Percentiles rank a stretch among this genome's conserved stretches.
Conservation (phyloP, 768 basidiomycete genomes). For the Sutorius australiensis region DNA sequence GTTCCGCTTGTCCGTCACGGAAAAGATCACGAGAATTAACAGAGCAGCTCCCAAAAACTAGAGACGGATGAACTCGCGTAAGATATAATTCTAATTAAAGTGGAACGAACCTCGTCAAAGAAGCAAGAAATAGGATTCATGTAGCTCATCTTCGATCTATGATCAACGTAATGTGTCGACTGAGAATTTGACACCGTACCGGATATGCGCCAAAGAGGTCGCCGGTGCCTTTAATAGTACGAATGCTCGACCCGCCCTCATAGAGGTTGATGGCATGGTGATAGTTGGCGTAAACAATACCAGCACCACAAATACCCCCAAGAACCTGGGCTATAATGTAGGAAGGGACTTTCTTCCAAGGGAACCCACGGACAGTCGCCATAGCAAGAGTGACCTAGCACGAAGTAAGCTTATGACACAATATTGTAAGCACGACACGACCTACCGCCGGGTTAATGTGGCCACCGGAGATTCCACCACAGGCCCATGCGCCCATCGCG, state of each 20-base stretch:
- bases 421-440: not conserved
- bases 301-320: not conserved
- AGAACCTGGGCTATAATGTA: not conserved
- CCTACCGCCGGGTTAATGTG: not conserved
- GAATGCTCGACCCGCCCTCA: not conserved
- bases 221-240: not conserved
- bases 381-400: not conserved
- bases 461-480: not conserved
- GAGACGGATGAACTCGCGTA: not conserved
- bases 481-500: not conserved
- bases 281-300: not conserved
- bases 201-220: not conserved
- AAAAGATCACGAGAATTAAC: not conserved
- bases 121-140: not conserved
- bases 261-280: not conserved
- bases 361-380: not conserved
- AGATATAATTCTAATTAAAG: not conserved
- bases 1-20: not conserved
- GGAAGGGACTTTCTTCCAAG: not conserved
- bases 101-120: not conserved
- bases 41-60: not conserved
- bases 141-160: not conserved
- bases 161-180: not conserved
- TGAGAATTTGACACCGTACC: not conserved
- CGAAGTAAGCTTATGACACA: not conserved